Evolutionary conservation across 352 stramenopile species (phyloP), one percentile per base, ranked within the genome.

Genomic region (Globisporangium emineosum): DNA sequence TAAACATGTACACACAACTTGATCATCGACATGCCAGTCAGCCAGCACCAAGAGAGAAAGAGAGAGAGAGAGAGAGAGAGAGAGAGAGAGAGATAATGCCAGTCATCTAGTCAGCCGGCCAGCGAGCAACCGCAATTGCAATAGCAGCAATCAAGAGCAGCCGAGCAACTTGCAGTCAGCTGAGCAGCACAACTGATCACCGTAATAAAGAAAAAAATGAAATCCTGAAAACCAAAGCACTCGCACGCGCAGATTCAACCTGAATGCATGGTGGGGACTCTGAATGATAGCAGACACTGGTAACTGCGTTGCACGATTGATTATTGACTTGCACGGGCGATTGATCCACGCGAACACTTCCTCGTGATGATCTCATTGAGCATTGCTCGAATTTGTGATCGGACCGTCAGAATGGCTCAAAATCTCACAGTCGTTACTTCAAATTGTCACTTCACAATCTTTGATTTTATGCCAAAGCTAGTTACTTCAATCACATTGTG

Each of bases 1-100:
- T 58, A 65, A 57, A 57, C 29, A 27, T 57, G 30, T 57, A 57
- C 51, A 57, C 23, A 47, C 40, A 47, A 47, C 49, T 55, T 35
- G 49, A 35, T 21, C 49, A 55, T 33, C 49, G 49, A 33, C 25
- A n/a, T 5, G 12, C 23, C 15, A 17, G 49, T 32, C 49, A 55
- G 2, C 47, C 49, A 55, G 2, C 47, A 53, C 47, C 32, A 53
- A 29, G n/a, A 53, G 21, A 51, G 21, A 27, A 6, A 50, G 43
- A 23, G 19, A 21, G n/a, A n/a, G n/a, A 29, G n/a, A 53, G 21
- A 51, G 21, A 27, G 19, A 50, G 43, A 23, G 19, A 21, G n/a
- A n/a, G n/a, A n/a, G 37, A 17, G 12, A 45, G 37, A n/a, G 12
- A n/a, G 37, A 32, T 23, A 17, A 30, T 53, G 42, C 42, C 42